Conservation (phyloP, 345 rosid species). For the Dovyalis caffra region DNA sequence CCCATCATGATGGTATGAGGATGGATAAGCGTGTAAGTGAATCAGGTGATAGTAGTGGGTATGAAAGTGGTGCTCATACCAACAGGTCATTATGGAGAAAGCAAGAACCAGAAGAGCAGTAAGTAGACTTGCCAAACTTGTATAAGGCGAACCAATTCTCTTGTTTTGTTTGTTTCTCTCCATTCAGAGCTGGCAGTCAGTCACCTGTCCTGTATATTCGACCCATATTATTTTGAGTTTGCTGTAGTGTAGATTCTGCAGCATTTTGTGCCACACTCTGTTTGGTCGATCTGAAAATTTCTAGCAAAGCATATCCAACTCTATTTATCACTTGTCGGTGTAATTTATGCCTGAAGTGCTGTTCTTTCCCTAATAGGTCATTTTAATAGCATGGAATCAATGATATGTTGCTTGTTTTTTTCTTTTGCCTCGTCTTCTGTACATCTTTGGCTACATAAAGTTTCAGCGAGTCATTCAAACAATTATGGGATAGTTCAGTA, state of each 20-base stretch:
- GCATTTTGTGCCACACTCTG: neutral
- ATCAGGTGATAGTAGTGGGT: constrained; percentile 79
- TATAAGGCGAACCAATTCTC: constrained; percentile 12
- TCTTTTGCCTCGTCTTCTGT: neutral
- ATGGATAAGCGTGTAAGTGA: constrained; percentile 52
- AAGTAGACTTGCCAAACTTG: constrained; percentile 22
- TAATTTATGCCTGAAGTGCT: neutral
- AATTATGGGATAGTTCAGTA: neutral
- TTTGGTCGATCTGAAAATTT: too few relatives aligned
- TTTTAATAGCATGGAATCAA: neutral
- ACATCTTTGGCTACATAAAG: neutral
- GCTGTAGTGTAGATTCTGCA: constrained; percentile 15
- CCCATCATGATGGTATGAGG: constrained; percentile 30
- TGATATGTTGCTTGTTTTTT: neutral
- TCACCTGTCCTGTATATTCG: constrained; percentile 9
- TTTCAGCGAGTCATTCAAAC: neutral
- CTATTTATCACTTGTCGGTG: neutral
- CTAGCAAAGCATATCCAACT: neutral
- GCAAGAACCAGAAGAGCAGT: constrained; percentile 44
- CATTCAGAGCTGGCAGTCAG: neutral
- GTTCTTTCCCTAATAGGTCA: neutral
- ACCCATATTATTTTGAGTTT: neutral
- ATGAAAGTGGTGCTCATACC: constrained; percentile 53
- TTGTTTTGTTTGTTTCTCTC: constrained; percentile 1
- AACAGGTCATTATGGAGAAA: constrained; percentile 41